Conservation (phyloP, 352 stramenopile genomes). For the Pythium oligandrum region DNA sequence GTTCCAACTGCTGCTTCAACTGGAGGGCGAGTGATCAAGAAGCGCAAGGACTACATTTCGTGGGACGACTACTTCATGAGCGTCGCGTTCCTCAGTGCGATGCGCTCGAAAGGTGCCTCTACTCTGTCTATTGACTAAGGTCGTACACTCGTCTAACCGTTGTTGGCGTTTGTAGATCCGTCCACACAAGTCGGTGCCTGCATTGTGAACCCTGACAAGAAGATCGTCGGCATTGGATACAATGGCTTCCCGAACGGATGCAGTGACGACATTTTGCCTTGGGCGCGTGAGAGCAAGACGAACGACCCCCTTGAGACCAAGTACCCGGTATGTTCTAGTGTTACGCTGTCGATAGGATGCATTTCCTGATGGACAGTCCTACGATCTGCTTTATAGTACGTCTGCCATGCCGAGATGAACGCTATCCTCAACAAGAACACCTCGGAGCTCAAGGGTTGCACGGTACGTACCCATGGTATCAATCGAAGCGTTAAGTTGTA, state of each 20-base stretch:
- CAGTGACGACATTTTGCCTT: constrained; percentile 94
- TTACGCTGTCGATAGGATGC: neutral
- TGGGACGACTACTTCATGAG: constrained; percentile 99
- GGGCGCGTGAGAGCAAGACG: constrained; percentile 68
- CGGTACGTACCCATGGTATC: constrained; percentile 29
- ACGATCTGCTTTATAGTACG: constrained; percentile 67
- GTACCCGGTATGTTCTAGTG: constrained; percentile 66
- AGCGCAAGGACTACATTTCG: constrained; percentile 89
- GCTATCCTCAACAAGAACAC: constrained; percentile 99
- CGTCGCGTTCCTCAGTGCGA: constrained; percentile 97
- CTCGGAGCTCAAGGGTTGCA: constrained; percentile 90
- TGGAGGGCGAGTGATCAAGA: constrained; percentile 22
- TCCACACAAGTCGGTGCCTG: constrained; percentile 97
- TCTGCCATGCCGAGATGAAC: constrained; percentile 99
- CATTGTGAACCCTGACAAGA: constrained; percentile 94
- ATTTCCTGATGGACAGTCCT: no score
- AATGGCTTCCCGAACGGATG: constrained; percentile 98
- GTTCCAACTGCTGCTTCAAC: neutral
- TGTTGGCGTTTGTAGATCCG: constrained; percentile 59
- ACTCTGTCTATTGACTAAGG: no score
- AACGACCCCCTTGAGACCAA: constrained; percentile 91
- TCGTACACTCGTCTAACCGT: neutral
- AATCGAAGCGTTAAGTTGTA: neutral
- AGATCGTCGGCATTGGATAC: constrained; percentile 98
- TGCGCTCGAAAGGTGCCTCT: constrained; percentile 94